Conservation (phyloP, 2,329 filamentous ascomycete genomes). For the Pseudocercospora crystallina region DNA sequence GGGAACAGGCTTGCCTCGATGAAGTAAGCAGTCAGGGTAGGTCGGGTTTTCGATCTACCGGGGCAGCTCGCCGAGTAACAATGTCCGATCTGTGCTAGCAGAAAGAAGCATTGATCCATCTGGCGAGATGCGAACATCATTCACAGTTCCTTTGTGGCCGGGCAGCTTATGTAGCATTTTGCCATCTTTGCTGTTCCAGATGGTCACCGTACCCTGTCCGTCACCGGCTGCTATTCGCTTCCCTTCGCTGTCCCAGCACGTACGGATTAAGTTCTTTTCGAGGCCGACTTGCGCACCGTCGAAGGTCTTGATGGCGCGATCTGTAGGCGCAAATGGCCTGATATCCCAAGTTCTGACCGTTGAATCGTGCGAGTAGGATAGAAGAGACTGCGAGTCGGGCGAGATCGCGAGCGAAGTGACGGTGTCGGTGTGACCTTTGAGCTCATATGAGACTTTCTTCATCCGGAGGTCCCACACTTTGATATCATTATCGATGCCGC, state of each 20-base stretch:
- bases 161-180: constrained; percentile 94
- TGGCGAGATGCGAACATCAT: constrained; percentile 88
- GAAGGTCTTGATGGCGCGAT: constrained; percentile 81
- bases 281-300: constrained; percentile 85
- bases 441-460: constrained; percentile 80
- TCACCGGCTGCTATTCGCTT: constrained; percentile 86
- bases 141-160: constrained; percentile 91
- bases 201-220: constrained; percentile 83
- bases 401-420: constrained; percentile 89
- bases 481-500: constrained; percentile 95
- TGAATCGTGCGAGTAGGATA: constrained; percentile 92
- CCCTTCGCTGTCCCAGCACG: constrained; percentile 84
- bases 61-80: constrained; percentile 36
- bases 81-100: constrained; percentile 37
- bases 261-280: constrained; percentile 87
- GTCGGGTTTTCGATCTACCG: constrained; percentile 11
- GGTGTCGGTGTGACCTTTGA: constrained; percentile 88
- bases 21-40: not conserved
- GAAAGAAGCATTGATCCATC: constrained; percentile 68
- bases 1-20: too few species aligned
- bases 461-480: constrained; percentile 96
- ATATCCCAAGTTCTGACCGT: constrained; percentile 96
- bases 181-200: constrained; percentile 86
- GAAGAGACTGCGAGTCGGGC: constrained; percentile 82
- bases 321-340: constrained; percentile 84